phyloP scores from a whole-genome alignment of 768 basidiomycete species.

The Termitomyces sp. region DNA sequence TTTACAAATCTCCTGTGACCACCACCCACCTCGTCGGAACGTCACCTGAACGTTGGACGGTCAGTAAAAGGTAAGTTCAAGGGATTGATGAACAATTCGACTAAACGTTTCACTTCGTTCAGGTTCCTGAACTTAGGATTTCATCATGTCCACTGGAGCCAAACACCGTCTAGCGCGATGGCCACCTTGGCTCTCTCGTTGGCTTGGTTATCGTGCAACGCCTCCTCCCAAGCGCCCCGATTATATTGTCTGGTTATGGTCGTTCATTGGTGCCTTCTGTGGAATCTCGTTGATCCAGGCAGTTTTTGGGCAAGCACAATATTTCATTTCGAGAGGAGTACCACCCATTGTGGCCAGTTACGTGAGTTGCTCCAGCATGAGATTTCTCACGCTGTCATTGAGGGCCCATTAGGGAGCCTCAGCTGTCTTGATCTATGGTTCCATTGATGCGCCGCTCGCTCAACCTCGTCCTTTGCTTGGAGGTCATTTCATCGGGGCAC shows the following conservation, averaged over 20 bases:
- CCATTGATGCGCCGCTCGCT: slow-evolving; percentile 46
- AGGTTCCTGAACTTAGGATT: background rate
- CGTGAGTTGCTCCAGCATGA: slow-evolving; percentile 24
- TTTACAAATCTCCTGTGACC: background rate
- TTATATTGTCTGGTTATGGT: slow-evolving; percentile 44
- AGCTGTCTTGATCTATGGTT: slow-evolving; percentile 50
- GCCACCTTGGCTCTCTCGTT: slow-evolving; percentile 33
- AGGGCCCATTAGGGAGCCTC: slow-evolving; percentile 43
- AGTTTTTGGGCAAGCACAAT: slow-evolving; percentile 40
- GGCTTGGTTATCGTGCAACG: slow-evolving; percentile 38
- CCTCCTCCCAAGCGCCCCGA: slow-evolving; percentile 26
- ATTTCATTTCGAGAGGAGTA: slow-evolving; percentile 40
- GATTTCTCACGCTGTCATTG: background rate
- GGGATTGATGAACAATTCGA: background rate
- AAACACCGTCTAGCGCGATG: slow-evolving; percentile 26
- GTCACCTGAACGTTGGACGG: background rate
- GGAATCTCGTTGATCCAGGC: slow-evolving; percentile 47
- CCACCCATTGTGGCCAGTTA: slow-evolving; percentile 45
- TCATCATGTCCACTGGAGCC: background rate
- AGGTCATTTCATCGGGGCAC: slow-evolving; percentile 46
- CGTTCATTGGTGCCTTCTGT: slow-evolving; percentile 47
- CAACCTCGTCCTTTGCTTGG: slow-evolving; percentile 48
- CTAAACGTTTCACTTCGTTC: background rate
- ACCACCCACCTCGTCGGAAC: background rate
- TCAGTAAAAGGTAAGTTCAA: background rate